phyloP scores from a whole-genome alignment of 2,329 filamentous ascomycete species.

The Capronia coronata region DNA sequence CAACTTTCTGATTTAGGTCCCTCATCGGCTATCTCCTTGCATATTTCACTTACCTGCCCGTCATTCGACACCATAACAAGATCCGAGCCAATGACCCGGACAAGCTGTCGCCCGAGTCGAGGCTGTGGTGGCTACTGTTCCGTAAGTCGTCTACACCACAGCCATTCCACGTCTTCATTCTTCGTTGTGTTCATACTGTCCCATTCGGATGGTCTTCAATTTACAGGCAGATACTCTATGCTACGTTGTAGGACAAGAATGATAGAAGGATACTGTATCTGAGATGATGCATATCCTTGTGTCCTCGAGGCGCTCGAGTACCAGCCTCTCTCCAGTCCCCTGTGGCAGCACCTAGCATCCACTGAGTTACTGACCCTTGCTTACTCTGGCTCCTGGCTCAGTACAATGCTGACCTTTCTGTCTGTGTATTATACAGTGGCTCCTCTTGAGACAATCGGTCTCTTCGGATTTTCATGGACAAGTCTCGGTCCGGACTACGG shows the following conservation, averaged over 20 bases:
- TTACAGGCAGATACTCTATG: too few species aligned
- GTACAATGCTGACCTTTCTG: too few species aligned
- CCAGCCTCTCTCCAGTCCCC: too few species aligned
- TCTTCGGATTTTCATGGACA: constrained; percentile 57
- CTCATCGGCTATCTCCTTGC: constrained; percentile 53
- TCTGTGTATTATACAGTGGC: constrained; percentile 36
- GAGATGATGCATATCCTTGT: too few species aligned
- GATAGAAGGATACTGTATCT: too few species aligned
- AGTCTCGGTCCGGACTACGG: constrained; percentile 45
- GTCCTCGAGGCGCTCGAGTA: too few species aligned
- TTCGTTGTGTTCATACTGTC: not conserved
- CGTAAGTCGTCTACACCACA: constrained; percentile 36
- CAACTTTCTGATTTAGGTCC: constrained; percentile 39
- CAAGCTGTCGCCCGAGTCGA: constrained; percentile 55
- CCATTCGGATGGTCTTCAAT: too few species aligned
- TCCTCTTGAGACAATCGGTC: constrained; percentile 52
- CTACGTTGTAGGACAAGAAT: too few species aligned
- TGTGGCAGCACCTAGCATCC: too few species aligned
- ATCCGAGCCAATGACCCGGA: constrained; percentile 38
- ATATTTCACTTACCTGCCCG: constrained; percentile 51
- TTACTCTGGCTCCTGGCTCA: too few species aligned
- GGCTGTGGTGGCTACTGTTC: constrained; percentile 54
- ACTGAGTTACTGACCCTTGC: too few species aligned
- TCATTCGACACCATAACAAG: constrained; percentile 42
- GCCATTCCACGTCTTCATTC: too few species aligned